Conservation (phyloP, 768 basidiomycete species). For the Candolleomyces aberdarensis region DNA sequence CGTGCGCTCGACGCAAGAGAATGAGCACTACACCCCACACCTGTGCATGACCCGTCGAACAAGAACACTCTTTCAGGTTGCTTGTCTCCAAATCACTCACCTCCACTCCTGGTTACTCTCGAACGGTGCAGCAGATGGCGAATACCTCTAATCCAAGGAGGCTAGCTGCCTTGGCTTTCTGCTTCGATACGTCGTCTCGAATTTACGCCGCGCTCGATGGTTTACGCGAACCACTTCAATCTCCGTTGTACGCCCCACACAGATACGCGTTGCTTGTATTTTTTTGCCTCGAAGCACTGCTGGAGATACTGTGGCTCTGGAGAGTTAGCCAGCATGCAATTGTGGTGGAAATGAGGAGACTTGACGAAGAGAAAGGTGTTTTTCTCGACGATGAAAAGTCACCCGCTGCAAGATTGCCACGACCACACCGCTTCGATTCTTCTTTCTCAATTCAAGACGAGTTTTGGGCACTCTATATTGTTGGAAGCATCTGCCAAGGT, state of each 20-base stretch:
- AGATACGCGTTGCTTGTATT: neutral
- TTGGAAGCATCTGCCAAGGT: slow-evolving; percentile 6
- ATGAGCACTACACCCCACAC: too few relatives aligned
- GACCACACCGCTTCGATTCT: too few relatives aligned
- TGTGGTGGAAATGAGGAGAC: neutral
- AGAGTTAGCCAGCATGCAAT: neutral
- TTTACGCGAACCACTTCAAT: neutral
- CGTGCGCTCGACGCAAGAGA: too few relatives aligned
- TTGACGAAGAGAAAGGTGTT: neutral
- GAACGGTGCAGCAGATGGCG: neutral
- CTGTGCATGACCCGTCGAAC: too few relatives aligned
- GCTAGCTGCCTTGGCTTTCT: neutral
- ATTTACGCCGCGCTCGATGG: neutral
- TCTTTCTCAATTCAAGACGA: neutral
- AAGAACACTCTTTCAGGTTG: too few relatives aligned
- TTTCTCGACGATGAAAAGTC: neutral
- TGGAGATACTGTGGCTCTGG: neutral
- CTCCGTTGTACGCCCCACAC: neutral
- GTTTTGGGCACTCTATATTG: neutral
- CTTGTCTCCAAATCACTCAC: neutral
- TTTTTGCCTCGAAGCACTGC: neutral
- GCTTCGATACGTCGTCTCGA: neutral
- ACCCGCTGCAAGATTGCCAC: neutral
- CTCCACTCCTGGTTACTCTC: neutral
- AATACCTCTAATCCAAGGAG: neutral